phyloP scores from a whole-genome alignment of 305 asterid genomes.

The Fraxinus xanthoxyloides region DNA sequence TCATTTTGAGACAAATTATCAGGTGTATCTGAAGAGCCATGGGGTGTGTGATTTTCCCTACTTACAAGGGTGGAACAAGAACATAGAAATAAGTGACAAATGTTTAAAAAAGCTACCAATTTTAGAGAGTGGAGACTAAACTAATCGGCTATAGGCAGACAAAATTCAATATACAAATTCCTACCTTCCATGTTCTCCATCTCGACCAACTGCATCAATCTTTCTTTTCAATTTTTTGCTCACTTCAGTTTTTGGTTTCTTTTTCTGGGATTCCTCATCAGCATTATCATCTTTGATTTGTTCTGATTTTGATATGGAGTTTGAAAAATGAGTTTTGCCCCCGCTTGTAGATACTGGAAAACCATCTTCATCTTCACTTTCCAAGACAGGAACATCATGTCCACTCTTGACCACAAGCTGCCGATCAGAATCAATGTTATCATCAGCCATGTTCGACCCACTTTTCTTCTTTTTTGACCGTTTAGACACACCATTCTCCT shows the following conservation, averaged over 20 bases:
- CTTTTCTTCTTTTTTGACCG: slow-evolving; percentile 55
- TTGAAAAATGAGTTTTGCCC: neutral
- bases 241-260: slow-evolving; percentile 33
- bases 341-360: slow-evolving; percentile 51
- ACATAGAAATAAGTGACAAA: no score
- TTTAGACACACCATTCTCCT: slow-evolving; percentile 40
- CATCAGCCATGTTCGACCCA: slow-evolving; percentile 29
- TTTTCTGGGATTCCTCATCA: slow-evolving; percentile 31
- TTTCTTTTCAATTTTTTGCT: slow-evolving; percentile 54
- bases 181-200: slow-evolving; percentile 49
- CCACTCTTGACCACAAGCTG: slow-evolving; percentile 49
- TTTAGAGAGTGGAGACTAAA: neutral
- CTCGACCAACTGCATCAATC: slow-evolving; percentile 40
- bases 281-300: slow-evolving; percentile 22
- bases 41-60: slow-evolving; percentile 33
- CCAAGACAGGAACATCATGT: slow-evolving; percentile 39
- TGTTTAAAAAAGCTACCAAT: neutral
- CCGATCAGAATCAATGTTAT: slow-evolving; percentile 34
- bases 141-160: neutral
- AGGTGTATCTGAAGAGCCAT: slow-evolving; percentile 27
- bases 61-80: neutral
- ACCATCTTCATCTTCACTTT: slow-evolving; percentile 96
- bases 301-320: neutral
- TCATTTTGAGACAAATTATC: slow-evolving; percentile 32
- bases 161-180: neutral